Evolutionary conservation across 2,329 filamentous ascomycete genomes (phyloP).

Genomic region (Talaromyces marneffei): DNA sequence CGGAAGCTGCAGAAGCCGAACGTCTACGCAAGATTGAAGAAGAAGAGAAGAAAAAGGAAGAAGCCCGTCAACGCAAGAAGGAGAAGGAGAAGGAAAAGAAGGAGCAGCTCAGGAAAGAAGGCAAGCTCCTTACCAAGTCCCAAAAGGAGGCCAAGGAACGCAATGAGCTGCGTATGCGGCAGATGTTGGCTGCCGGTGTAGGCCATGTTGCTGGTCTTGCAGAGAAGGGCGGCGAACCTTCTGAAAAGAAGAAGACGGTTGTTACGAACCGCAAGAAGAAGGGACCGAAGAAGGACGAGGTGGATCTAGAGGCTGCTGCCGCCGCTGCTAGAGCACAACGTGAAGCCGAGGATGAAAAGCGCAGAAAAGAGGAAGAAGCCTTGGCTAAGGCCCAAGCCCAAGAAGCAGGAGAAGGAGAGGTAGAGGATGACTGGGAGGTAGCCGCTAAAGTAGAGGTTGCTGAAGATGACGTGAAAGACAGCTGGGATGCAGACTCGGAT

Average conservation of each 20-base stretch:
- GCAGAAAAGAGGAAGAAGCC: slow-evolving; percentile 66
- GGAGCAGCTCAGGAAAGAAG: slow-evolving; percentile 45
- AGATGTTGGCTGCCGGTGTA: slow-evolving; percentile 44
- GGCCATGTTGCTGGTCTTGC: slow-evolving; percentile 40
- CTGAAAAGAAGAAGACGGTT: slow-evolving; percentile 68
- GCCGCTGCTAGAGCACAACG: slow-evolving; percentile 42
- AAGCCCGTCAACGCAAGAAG: slow-evolving; percentile 43
- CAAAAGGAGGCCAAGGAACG: slow-evolving; percentile 44
- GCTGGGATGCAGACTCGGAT: slow-evolving; percentile 68
- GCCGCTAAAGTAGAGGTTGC: slow-evolving; percentile 55
- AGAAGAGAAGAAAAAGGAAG: slow-evolving; percentile 43
- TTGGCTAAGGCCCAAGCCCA: slow-evolving; percentile 61
- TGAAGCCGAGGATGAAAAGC: slow-evolving; percentile 54
- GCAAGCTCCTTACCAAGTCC: slow-evolving; percentile 46
- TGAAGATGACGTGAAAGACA: slow-evolving; percentile 78
- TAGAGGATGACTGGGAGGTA: slow-evolving; percentile 79
- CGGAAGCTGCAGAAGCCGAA: slow-evolving; percentile 36
- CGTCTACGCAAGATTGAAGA: slow-evolving; percentile 34
- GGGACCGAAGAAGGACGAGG: slow-evolving; percentile 57
- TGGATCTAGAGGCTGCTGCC: slow-evolving; percentile 45
- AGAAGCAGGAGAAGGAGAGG: slow-evolving; percentile 43
- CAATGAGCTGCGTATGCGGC: slow-evolving; percentile 45
- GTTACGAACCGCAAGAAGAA: slow-evolving; percentile 75
- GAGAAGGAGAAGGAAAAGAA: slow-evolving; percentile 48
- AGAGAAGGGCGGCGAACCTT: slow-evolving; percentile 25